Conservation (phyloP, 192 early-diverging fungal species). For the Allomyces javanicus region DNA sequence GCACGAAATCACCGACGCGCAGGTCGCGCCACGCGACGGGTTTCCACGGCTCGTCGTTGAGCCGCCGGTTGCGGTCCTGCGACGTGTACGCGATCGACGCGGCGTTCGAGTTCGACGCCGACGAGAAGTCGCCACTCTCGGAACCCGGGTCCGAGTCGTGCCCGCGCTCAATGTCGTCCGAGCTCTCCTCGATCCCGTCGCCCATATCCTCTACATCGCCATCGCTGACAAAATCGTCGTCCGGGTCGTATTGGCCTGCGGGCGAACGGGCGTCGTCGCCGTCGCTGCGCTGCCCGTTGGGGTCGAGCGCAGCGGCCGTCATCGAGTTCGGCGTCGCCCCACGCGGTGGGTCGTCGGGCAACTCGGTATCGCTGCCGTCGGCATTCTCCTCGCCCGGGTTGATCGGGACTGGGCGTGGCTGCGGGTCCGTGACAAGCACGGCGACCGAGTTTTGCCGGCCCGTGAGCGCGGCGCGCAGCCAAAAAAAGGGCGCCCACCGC, state of each 20-base stretch:
- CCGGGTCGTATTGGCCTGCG: background rate
- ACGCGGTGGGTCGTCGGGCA: too few species aligned
- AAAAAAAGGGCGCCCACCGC: background rate
- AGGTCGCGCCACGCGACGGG: constrained; percentile 40
- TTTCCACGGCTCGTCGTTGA: background rate
- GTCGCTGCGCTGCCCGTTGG: background rate
- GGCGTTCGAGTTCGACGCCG: too few species aligned
- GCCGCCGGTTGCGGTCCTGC: too few species aligned
- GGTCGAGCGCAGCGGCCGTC: background rate
- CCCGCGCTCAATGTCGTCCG: background rate
- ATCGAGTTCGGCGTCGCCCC: background rate
- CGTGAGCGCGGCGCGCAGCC: background rate
- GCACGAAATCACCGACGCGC: constrained; percentile 72
- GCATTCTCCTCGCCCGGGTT: background rate
- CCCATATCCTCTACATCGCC: background rate
- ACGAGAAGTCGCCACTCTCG: background rate
- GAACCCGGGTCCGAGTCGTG: background rate
- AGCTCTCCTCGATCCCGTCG: background rate
- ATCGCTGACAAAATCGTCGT: background rate
- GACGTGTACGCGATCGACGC: too few species aligned
- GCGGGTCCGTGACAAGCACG: background rate
- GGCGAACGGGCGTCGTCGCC: background rate
- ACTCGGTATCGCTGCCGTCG: too few species aligned
- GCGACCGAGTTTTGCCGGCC: constrained; percentile 1
- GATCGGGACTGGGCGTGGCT: background rate